phyloP scores from a whole-genome alignment of 768 basidiomycete genomes.

The Tylopilus sp. region DNA sequence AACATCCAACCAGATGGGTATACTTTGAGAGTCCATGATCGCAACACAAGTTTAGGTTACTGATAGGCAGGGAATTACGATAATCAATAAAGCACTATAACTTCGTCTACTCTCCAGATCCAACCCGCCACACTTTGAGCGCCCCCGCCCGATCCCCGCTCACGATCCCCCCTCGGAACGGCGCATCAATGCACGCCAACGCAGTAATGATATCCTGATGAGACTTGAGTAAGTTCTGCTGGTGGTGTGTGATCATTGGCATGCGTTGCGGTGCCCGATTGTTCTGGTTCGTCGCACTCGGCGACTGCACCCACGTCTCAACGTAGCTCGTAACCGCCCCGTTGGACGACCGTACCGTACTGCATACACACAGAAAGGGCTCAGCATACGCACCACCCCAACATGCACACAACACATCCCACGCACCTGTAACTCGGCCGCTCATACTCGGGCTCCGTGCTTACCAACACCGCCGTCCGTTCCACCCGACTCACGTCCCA shows the following conservation, averaged over 20 bases:
- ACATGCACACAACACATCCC: not conserved
- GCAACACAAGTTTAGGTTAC: too few species aligned
- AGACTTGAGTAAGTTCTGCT: slow-evolving; percentile 78
- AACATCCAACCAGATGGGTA: slow-evolving; percentile 56
- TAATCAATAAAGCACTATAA: not conserved
- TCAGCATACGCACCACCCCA: not conserved
- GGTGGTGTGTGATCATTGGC: slow-evolving; percentile 74
- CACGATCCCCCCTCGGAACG: slow-evolving; percentile 90
- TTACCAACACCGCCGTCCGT: slow-evolving; percentile 76
- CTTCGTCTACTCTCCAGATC: slow-evolving; percentile 39
- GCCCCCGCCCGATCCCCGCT: slow-evolving; percentile 88
- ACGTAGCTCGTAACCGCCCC: slow-evolving; percentile 52
- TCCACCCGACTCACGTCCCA: slow-evolving; percentile 82
- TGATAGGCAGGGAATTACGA: too few species aligned
- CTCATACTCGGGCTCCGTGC: slow-evolving; percentile 71
- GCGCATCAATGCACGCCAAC: slow-evolving; percentile 83
- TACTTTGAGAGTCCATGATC: not conserved
- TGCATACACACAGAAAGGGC: slow-evolving; percentile 9
- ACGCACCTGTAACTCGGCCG: slow-evolving; percentile 73
- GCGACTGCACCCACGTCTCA: slow-evolving; percentile 56
- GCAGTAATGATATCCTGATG: slow-evolving; percentile 92
- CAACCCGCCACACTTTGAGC: slow-evolving; percentile 87
- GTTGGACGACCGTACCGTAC: slow-evolving; percentile 33
- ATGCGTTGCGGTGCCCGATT: slow-evolving; percentile 74
- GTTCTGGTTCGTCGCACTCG: slow-evolving; percentile 44